Evolutionary conservation across 352 stramenopile genomes (phyloP), one percentile per base, ranked within the genome.

Genomic region (Pythium graminicola): DNA sequence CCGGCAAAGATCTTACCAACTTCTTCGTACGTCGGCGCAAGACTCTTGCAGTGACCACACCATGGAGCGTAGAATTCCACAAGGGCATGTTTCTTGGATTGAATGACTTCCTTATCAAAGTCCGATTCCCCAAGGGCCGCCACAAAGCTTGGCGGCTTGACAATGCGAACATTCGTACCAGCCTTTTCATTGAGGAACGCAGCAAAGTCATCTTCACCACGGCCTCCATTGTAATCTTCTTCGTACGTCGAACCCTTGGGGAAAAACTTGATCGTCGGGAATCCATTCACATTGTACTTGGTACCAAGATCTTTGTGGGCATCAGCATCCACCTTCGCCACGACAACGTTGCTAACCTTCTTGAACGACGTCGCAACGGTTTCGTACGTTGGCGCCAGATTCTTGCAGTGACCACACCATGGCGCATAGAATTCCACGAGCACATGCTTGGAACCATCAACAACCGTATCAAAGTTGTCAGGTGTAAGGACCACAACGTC

Each of bases 1-100:
- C 80, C 77, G 33, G 71, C 66, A 53, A 76, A 92, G 35, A 93
- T 76, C 44, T 75, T 79, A 27, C 50, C 81, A 48, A 94, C 76
- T 35, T 90, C 72, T 51, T 96, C 84, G 76, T 93, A 97, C 23
- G 77, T 87, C 3, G 90, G 90, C 7, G 85, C 81, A 29, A 97
- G 67, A 38, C 58, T 68, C 78, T 97, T 95, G 85, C 91, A 97
- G 80, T 97, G 91, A 44, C 91, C 91, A 58, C 89, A 97, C 89
- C 89, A 98, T 23, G 90, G 91, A 26, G 91, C 91, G 66, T 95
- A 96, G 65, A 98, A 98, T 64, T 97, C 88, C 7, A 98, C 89
- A 28, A 98, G 63, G 42, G 69, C 68, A 67, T 94, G 81, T 62
- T 92, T 91, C 57, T 87, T 87, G 9, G 78, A 81, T 61, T 90